phyloP scores from a whole-genome alignment of 257 asterid species.

The Striga asiatica region DNA sequence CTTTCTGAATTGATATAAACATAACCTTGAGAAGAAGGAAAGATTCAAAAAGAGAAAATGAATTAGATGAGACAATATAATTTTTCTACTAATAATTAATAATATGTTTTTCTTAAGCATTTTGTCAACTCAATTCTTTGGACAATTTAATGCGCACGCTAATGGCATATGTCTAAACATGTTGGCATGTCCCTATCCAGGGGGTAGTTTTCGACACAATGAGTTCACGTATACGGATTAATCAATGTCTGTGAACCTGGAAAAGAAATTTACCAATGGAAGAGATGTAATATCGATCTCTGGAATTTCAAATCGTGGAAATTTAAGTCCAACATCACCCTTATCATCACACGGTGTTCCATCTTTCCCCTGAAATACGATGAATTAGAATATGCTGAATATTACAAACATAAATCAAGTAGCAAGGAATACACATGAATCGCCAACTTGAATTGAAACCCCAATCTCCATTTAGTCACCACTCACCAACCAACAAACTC shows the following conservation, averaged over 20 bases:
- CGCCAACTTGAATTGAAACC: constrained; percentile 3
- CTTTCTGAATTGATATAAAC: not conserved
- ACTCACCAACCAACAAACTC: constrained; percentile 14
- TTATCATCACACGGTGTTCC: constrained; percentile 17
- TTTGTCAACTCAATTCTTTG: not conserved
- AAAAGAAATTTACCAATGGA: constrained; percentile 31
- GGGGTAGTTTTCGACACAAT: not conserved
- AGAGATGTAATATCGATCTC: constrained; percentile 39
- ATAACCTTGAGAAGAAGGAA: not conserved
- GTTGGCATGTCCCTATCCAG: not conserved
- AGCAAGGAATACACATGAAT: not conserved
- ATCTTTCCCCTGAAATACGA: constrained; percentile 34
- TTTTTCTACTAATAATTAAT: not conserved
- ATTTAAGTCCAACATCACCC: constrained; percentile 20
- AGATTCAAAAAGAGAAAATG: not conserved
- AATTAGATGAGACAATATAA: not conserved
- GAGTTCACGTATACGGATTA: no score
- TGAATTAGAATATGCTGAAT: not conserved
- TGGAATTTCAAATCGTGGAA: constrained; percentile 59
- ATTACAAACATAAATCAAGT: constrained; percentile 9
- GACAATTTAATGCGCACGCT: not conserved
- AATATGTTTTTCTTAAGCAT: not conserved
- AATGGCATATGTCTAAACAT: not conserved
- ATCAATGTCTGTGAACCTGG: constrained; percentile 4
- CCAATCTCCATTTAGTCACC: constrained; percentile 17